Base-by-base conservation (phyloP, 2,329 filamentous ascomycete species). In the Pseudogymnoascus sp. region DNA sequence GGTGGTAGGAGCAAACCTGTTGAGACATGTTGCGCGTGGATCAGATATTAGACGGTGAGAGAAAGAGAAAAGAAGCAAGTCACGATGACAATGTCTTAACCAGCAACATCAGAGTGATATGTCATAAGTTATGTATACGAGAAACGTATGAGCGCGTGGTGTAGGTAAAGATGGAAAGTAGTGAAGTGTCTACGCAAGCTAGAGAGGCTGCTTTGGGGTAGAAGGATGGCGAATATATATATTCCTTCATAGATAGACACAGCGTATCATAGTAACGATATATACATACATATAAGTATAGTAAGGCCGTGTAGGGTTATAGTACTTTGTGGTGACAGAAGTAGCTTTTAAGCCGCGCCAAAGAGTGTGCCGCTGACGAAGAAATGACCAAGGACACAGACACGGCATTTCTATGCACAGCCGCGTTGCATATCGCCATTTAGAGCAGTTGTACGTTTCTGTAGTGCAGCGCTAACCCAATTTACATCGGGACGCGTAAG, bases 1-100 rank as follows among this genome's bases (percentile, higher is more conserved):
- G 65, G 57, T 67, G 68, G 65, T 70, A 70, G 61, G 67, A 62
- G 60, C 69, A 71, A 37, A 41, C 65, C 60, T 68, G 67, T 63
- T 67, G 63, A 62, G 70, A 69, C 69, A 71, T 71, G 62, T 38
- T 67, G 67, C 57, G 52, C 19, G 58, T 45, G 45, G 21, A 13
- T 41, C 15, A 26, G 58, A 61, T 58, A 60, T 48, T 48, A 48
- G 21, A 48, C 10, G 18, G 41, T 26, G 13, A 48, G 21, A 18
- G 3, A 15, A 5, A 2, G 33, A 35, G 33, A 37, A 12, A 26
- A 45, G 12, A 39, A 21, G 39, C 19, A 26, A n/a, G 18, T 39
- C 5, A 48, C 21, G 21, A 45, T 45, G 21, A 26, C 21, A 26
- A 26, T 45, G 19, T 7, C n/a, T n/a, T n/a, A n/a, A n/a, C n/a